Evolutionary conservation across 768 basidiomycete species (phyloP).

Genomic region (Fomitopsis pulvina): DNA sequence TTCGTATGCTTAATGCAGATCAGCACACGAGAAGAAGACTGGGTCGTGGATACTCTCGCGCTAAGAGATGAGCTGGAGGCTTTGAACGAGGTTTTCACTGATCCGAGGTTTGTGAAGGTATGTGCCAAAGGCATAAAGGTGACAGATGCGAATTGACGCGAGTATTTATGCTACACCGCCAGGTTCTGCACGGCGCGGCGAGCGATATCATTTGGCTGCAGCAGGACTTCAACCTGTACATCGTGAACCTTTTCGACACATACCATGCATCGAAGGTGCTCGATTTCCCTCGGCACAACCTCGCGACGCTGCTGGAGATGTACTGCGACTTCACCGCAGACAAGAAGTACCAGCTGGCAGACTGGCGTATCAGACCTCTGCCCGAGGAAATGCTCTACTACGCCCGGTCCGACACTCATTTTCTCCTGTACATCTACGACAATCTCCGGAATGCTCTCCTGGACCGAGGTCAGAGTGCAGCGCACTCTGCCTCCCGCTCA

Average conservation of each 20-base stretch:
- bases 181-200: slow-evolving; percentile 95
- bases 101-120: slow-evolving; percentile 83
- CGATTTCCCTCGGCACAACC: slow-evolving; percentile 75
- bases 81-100: slow-evolving; percentile 78
- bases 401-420: slow-evolving; percentile 95
- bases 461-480: slow-evolving; percentile 49
- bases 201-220: slow-evolving; percentile 96
- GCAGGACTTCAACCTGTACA: slow-evolving; percentile 88
- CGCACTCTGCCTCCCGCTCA: slow-evolving; percentile 33
- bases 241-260: slow-evolving; percentile 97
- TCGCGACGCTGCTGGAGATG: slow-evolving; percentile 78
- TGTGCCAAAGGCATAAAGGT: slow-evolving; percentile 13
- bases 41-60: slow-evolving; percentile 75
- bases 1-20: slow-evolving; percentile 94
- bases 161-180: not conserved
- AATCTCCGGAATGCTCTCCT: slow-evolving; percentile 81
- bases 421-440: slow-evolving; percentile 89
- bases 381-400: slow-evolving; percentile 87
- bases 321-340: slow-evolving; percentile 89
- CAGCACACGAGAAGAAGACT: slow-evolving; percentile 79
- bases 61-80: slow-evolving; percentile 69
- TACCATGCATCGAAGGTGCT: slow-evolving; percentile 89
- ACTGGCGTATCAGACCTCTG: slow-evolving; percentile 88
- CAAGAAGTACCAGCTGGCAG: slow-evolving; percentile 94
- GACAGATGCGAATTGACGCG: not conserved